phyloP scores from a whole-genome alignment of 192 early-diverging fungal species.

The Linnemannia exigua region DNA sequence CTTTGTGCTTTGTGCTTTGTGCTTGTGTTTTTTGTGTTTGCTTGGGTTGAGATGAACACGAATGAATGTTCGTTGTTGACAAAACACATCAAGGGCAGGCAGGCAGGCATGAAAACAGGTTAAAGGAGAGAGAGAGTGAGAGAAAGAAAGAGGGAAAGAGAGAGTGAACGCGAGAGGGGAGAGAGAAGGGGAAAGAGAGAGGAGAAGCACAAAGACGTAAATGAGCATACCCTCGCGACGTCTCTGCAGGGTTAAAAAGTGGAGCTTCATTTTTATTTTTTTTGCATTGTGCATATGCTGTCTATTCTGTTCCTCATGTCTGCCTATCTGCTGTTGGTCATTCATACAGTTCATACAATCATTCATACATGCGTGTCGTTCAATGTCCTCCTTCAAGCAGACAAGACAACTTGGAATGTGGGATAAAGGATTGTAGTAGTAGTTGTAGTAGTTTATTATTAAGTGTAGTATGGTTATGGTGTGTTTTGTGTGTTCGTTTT shows the following conservation, averaged over 20 bases:
- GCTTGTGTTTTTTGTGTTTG: background rate
- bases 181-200: background rate
- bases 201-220: conserved; percentile 5
- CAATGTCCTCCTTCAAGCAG: background rate
- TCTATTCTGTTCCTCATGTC: no score
- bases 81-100: background rate
- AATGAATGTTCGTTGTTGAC: background rate
- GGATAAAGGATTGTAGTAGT: background rate
- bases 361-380: no score
- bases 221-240: background rate
- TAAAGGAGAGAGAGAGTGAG: background rate
- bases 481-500: no score
- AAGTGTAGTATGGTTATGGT: background rate
- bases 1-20: no score
- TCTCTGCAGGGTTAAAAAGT: background rate
- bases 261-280: background rate
- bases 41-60: background rate
- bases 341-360: background rate
- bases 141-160: background rate
- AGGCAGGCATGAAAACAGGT: background rate
- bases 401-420: conserved; percentile 1
- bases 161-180: no score
- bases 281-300: conserved; percentile 1
- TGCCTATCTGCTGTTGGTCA: no score
- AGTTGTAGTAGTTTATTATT: background rate